Conservation (phyloP, 192 early-diverging fungal species). For the Dispira simplex region DNA sequence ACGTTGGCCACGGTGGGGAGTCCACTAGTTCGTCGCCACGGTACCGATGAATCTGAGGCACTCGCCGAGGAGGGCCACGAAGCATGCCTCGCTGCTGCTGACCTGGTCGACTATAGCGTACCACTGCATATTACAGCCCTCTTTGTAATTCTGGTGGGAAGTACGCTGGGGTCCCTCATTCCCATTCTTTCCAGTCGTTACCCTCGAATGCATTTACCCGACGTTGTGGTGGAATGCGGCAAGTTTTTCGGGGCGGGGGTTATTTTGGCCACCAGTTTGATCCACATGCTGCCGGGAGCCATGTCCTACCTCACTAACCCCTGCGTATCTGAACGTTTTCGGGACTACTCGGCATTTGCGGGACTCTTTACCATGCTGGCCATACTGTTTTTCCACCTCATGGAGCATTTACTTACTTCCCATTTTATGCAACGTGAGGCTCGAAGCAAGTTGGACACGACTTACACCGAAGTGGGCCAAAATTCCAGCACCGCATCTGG, state of each 20-base stretch:
- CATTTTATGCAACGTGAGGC: constrained; percentile 16
- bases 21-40: constrained; percentile 5
- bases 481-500: not conserved
- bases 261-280: constrained; percentile 57
- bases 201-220: constrained; percentile 17
- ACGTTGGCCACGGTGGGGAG: too few relatives aligned
- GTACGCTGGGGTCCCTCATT: constrained; percentile 32
- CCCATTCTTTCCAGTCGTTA: constrained; percentile 28
- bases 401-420: constrained; percentile 34
- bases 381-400: constrained; percentile 43
- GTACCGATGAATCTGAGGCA: not conserved
- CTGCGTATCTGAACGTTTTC: constrained; percentile 34
- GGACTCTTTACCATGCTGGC: constrained; percentile 45
- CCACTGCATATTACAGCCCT: constrained; percentile 32
- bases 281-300: constrained; percentile 57
- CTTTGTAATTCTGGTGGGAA: constrained; percentile 36
- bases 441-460: constrained; percentile 13
- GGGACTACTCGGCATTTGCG: constrained; percentile 33
- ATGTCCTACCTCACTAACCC: constrained; percentile 33
- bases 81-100: not conserved
- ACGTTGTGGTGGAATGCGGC: constrained; percentile 21
- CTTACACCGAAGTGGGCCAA: not conserved
- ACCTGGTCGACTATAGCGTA: not conserved
- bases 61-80: not conserved
- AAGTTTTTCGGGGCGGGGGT: constrained; percentile 52